These are phyloP conservation scores for Sclerotinia borealis DNA, from an alignment of 2,329 filamentous ascomycete genomes.

Conservation along the genomic window DNA sequence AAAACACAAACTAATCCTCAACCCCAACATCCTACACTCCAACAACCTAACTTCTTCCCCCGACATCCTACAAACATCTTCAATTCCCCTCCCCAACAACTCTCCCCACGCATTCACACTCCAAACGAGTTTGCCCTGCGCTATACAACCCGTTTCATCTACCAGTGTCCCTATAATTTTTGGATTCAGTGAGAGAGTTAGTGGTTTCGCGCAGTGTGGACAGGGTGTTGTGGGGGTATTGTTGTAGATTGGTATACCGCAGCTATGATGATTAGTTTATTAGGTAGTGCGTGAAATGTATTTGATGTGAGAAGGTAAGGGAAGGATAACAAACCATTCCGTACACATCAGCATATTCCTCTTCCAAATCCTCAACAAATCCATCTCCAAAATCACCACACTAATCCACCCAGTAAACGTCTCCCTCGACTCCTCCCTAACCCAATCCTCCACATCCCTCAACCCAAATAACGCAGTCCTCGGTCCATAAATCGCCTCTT, in stretches of 20 bases:
- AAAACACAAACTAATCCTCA: constrained; percentile 49
- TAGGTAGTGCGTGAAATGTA: background rate
- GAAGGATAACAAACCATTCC: constrained; percentile 32
- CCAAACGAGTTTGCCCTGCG: constrained; percentile 47
- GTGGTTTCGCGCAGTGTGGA: constrained; percentile 34
- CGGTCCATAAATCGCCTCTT: constrained; percentile 32
- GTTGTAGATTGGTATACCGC: constrained; percentile 48
- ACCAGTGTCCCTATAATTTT: constrained; percentile 37
- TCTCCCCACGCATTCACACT: constrained; percentile 47
- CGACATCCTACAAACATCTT: constrained; percentile 36
- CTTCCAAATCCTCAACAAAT: constrained; percentile 23
- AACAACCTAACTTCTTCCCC: constrained; percentile 40
- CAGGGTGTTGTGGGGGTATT: constrained; percentile 39
- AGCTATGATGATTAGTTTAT: constrained; percentile 33
- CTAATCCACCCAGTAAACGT: constrained; percentile 38
- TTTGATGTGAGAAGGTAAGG: no score
- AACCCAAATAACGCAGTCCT: constrained; percentile 37
- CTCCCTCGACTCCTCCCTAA: constrained; percentile 30
- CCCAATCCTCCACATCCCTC: constrained; percentile 39
- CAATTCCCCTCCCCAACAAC: constrained; percentile 40
- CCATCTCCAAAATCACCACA: constrained; percentile 28
- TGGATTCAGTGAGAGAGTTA: constrained; percentile 36
- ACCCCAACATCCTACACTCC: constrained; percentile 46
- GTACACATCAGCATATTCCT: constrained; percentile 36
- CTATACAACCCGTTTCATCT: constrained; percentile 51